These are phyloP conservation scores for Fusarium sp. DNA, from an alignment of 2,329 filamentous ascomycete genomes.

Conservation along the genomic window DNA sequence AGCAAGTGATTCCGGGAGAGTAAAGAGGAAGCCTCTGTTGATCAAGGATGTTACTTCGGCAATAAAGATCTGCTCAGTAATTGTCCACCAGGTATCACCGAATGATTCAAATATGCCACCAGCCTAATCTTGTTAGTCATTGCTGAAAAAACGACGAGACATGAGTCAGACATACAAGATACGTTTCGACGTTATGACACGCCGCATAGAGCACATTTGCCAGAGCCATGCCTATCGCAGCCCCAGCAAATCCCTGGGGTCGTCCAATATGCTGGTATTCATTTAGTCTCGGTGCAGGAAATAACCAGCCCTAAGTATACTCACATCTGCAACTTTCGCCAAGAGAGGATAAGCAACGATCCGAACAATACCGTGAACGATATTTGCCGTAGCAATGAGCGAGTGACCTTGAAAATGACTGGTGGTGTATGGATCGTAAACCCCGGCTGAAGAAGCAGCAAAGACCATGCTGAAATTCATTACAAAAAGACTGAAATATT, in stretches of 20 bases:
- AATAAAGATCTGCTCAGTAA: conserved; percentile 29
- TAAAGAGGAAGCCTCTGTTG: conserved; percentile 21
- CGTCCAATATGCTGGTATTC: conserved; percentile 11
- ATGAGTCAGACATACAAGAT: background rate
- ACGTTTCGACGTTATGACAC: conserved; percentile 22
- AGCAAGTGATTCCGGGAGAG: conserved; percentile 17
- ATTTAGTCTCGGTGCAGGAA: background rate
- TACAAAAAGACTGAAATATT: background rate
- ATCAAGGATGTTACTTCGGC: conserved; percentile 27
- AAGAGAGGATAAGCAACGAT: conserved; percentile 17
- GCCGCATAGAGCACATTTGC: conserved; percentile 26
- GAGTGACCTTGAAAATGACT: conserved; percentile 30
- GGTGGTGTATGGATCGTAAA: conserved; percentile 26
- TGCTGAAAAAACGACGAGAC: rapidly evolving
- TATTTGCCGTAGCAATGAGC: conserved; percentile 9
- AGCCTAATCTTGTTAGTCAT: background rate
- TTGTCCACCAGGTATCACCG: conserved; percentile 28
- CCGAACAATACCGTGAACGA: conserved; percentile 25
- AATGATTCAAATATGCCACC: conserved; percentile 30
- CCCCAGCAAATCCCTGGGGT: conserved; percentile 17
- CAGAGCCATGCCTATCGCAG: conserved; percentile 20
- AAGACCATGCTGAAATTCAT: conserved; percentile 31
- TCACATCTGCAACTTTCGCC: conserved; percentile 23
- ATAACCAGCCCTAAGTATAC: rapidly evolving
- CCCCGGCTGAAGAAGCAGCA: conserved; percentile 19